Evolutionary conservation across 169 alveolate genomes (phyloP), one percentile per base, ranked within the genome.

Genomic region (Eimeria tenella): DNA sequence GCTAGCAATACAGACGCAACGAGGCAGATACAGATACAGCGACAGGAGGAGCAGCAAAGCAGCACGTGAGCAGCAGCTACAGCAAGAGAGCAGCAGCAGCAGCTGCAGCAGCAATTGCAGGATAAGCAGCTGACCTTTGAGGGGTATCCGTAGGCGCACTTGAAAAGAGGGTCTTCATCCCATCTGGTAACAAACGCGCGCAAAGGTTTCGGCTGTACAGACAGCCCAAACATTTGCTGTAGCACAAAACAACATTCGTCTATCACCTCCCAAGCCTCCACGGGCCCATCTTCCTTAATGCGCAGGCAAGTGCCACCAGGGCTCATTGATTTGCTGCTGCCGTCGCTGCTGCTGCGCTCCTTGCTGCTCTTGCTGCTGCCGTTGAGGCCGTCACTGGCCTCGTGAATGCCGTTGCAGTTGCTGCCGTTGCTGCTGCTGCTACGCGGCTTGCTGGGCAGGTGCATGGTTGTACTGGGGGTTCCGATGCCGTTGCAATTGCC

Each of bases 111-210:
- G 82, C 82, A 71, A 9, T 3, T 11, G 68, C 68, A 58, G 68
- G 21, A 58, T 58, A 0, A 11, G 68, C 42, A 31, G 1, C 94
- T 52, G n/a, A 91, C 94, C 81, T 63, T 74, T 8, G 94, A 77
- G 58, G 86, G 86, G 63, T 77, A 92, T 1, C 92, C 95, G 52
- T 92, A 92, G 21, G 95, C 86, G 77, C 95, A 77, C 21, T 6
- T n/a, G 63, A 50, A 92, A 62, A 83, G 77, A 3, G 91, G 95
- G 42, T 92, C 95, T 82, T 68, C 86, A 63, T 92, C 95, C 95
- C 95, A 92, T 60, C 95, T 91, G 4, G 95, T 92, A 31, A 92
- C 95, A 31, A 89, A 17, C 5, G 86, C 86, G 62, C 71, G 74
- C 13, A 88, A 11, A 0, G 94, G 94, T 86, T 65, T 23, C 55